Base-by-base conservation (phyloP, 345 rosid species). In the Salix arbutifolia region DNA sequence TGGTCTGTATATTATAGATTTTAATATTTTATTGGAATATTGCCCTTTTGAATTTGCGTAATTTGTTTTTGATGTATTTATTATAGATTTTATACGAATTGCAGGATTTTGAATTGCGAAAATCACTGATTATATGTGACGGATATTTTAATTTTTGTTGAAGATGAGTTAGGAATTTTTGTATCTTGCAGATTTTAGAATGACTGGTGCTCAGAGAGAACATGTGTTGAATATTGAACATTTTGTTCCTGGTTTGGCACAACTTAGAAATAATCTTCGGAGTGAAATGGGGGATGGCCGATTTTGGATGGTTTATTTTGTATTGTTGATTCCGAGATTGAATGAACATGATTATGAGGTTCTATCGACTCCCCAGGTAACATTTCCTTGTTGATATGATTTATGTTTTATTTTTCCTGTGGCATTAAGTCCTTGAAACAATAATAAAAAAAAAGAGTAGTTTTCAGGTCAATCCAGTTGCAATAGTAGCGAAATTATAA, bases 291-390 rank as follows among this genome's bases (percentile, higher is more conserved):
- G 77, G 72, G 82, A 87, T 58, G 85, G 79, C 46, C 86, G 75
- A 31, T 92, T 92, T 80, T 92, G 97, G 97, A 83, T 89, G 81
- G 84, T 92, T 46, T 92, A 92, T 80, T 92, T 92, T 73, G 85
- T 90, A 75, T 78, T 90, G 76, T 80, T 92, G 85, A 88, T 90
- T 79, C 92, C 92, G 12, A 89, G 94, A 84, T 78, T 92, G 33
- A 86, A 79, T 74, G 87, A 83, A 46, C 71, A 86, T 69, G 97
- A 92, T 83, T 80, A 77, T 65, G 89, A 89, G 83, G 78, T 87
- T 77, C 85, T 92, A 62, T 89, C 94, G 76, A 83, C 88, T 28
- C 83, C 88, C 69, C 83, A 87, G 90, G 97, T 78, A 90, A 82
- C 78, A 48, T 19, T 67, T 76, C 38, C 21, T 30, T 17, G 50